Percentiles rank a stretch among this genome's conserved stretches.
These are phyloP conservation scores for Cryptococcus sp. DNA, from an alignment of 1,284 basidiomycete species.

Conservation along the genomic window DNA sequence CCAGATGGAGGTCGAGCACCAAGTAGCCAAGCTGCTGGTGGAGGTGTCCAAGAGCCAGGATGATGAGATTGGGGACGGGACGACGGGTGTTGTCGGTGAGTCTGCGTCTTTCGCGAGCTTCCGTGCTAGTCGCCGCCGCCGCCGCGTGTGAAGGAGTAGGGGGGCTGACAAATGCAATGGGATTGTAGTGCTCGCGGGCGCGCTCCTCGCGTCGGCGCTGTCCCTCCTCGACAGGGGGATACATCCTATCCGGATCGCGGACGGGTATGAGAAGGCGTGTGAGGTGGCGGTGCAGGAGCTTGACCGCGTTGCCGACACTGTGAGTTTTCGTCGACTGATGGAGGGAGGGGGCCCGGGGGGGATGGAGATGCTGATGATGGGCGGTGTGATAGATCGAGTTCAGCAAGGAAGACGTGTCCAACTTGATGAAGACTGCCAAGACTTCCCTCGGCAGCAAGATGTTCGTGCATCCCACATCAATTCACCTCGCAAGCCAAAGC, in stretches of 20 bases:
- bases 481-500: not conserved
- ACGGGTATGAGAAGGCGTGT: conserved; percentile 95
- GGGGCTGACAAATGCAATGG: not conserved
- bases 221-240: conserved; percentile 93
- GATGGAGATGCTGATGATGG: not conserved
- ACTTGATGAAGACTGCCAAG: conserved; percentile 90
- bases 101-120: conserved; percentile 18
- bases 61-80: conserved; percentile 99
- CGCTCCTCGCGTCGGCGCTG: conserved; percentile 63
- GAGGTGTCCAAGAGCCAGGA: conserved; percentile 97
- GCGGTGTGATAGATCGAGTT: conserved; percentile 57
- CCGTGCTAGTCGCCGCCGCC: not conserved
- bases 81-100: conserved; percentile 96
- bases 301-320: conserved; percentile 85
- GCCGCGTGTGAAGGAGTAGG: not conserved
- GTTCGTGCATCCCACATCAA: conserved; percentile 55
- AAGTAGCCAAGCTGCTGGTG: conserved; percentile 95
- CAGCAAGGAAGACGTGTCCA: conserved; percentile 73
- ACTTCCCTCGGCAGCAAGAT: conserved; percentile 97
- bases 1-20: conserved; percentile 98
- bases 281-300: conserved; percentile 83
- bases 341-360: not conserved
- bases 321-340: conserved; percentile 43
- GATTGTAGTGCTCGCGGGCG: conserved; percentile 87
- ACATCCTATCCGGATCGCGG: conserved; percentile 96